These are phyloP conservation scores for Plasmodium gonderi DNA, from an alignment of 169 alveolate species.

Conservation along the genomic window DNA sequence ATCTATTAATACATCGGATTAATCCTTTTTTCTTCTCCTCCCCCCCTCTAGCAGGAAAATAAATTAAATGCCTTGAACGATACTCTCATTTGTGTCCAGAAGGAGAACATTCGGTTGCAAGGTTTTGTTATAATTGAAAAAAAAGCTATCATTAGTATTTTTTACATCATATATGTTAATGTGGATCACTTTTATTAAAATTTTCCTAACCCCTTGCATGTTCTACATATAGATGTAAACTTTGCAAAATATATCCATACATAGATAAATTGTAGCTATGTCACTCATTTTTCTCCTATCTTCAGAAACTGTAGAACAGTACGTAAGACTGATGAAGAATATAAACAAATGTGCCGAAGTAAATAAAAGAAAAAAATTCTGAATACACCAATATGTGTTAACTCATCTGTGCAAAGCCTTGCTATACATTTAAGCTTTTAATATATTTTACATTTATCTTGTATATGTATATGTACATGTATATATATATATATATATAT, in stretches of 20 bases:
- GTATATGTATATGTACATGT: background rate
- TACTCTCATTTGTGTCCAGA: constrained; percentile 51
- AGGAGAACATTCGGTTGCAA: constrained; percentile 34
- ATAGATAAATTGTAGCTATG: no score
- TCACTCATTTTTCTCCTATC: background rate
- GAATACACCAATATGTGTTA: background rate
- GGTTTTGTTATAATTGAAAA: background rate
- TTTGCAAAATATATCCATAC: no score
- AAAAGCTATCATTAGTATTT: background rate
- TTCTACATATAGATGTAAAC: background rate
- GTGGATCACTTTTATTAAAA: background rate
- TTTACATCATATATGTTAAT: background rate
- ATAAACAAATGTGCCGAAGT: constrained; percentile 36
- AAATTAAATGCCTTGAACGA: constrained; percentile 25
- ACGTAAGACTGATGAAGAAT: constrained; percentile 13
- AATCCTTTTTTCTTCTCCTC: background rate
- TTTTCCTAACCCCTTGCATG: background rate
- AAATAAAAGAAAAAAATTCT: background rate
- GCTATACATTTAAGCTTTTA: background rate
- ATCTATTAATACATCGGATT: background rate
- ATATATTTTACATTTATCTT: background rate
- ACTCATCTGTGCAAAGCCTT: background rate
- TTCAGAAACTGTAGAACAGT: constrained; percentile 36
- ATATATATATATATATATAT: background rate
- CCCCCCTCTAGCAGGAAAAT: background rate